Evolutionary conservation across 2,329 filamentous ascomycete species (phyloP).

Genomic region (Coniochaeta sp.): DNA sequence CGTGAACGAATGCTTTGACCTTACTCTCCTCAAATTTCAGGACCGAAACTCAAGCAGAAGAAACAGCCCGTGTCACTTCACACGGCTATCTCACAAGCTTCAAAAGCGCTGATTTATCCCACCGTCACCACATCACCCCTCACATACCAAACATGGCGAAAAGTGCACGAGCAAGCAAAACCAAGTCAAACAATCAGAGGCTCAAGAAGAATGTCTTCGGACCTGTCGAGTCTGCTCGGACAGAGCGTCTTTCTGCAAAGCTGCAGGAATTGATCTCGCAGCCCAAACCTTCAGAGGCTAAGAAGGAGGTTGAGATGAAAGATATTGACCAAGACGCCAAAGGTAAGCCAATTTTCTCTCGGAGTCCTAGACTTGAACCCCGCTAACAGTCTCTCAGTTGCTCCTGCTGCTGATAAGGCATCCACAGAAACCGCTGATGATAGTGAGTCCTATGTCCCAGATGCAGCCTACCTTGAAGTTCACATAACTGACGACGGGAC

Average conservation of each 20-base stretch:
- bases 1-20: not conserved
- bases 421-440: slow-evolving; percentile 11
- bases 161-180: slow-evolving; percentile 68
- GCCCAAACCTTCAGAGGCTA: slow-evolving; percentile 57
- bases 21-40: not conserved
- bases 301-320: slow-evolving; percentile 30
- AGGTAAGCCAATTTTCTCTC: slow-evolving; percentile 8
- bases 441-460: slow-evolving; percentile 9
- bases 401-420: slow-evolving; percentile 13
- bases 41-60: not conserved
- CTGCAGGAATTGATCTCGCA: slow-evolving; percentile 72
- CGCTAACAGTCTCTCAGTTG: slow-evolving; percentile 14
- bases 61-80: not conserved
- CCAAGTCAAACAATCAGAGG: slow-evolving; percentile 75
- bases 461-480: not conserved
- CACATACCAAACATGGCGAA: slow-evolving; percentile 65
- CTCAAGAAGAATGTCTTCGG: slow-evolving; percentile 79
- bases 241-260: slow-evolving; percentile 78
- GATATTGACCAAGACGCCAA: slow-evolving; percentile 41
- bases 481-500: not conserved
- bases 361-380: not conserved
- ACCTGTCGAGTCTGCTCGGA: slow-evolving; percentile 70
- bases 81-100: not conserved
- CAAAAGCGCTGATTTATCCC: no score
- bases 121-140: no score